Percentiles rank a stretch among this genome's conserved stretches.
These are phyloP conservation scores for Periconia sp. DNA, from an alignment of 2,329 filamentous ascomycete genomes.

Conservation along the genomic window DNA sequence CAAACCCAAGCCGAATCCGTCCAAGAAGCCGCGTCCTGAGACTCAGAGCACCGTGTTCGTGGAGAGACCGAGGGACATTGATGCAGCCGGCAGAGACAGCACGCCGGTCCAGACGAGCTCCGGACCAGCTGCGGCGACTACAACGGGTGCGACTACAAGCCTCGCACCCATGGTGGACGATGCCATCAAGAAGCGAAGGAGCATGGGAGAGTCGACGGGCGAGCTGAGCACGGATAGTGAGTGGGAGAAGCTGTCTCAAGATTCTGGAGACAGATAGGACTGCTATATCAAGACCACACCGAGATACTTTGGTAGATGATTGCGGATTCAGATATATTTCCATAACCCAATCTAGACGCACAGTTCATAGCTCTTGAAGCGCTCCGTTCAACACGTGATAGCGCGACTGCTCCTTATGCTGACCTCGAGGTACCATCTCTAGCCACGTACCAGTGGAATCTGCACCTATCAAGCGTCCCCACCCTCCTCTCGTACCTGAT, in stretches of 20 bases:
- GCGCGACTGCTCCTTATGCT: slow-evolving; percentile 2
- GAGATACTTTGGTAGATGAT: slow-evolving; percentile 9
- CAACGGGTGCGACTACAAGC: slow-evolving; percentile 36
- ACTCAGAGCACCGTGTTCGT: slow-evolving; percentile 45
- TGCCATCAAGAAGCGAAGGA: slow-evolving; percentile 53
- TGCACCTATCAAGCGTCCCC: too few species aligned
- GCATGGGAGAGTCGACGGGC: slow-evolving; percentile 56
- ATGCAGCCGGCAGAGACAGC: slow-evolving; percentile 13
- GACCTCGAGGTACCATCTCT: slow-evolving; percentile 4
- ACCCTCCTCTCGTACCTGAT: too few species aligned
- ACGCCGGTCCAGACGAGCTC: slow-evolving; percentile 23
- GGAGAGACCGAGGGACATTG: slow-evolving; percentile 28
- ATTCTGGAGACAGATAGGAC: slow-evolving; percentile 40
- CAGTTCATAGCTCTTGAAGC: slow-evolving; percentile 3
- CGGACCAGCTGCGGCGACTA: slow-evolving; percentile 26
- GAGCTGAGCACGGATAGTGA: slow-evolving; percentile 87
- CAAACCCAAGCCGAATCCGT: slow-evolving; percentile 19
- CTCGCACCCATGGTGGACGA: slow-evolving; percentile 39
- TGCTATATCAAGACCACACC: slow-evolving; percentile 14
- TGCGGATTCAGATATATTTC: slow-evolving; percentile 5
- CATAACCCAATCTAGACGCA: slow-evolving; percentile 10
- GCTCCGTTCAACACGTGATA: slow-evolving; percentile 3
- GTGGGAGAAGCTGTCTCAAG: slow-evolving; percentile 88
- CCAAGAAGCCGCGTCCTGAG: slow-evolving; percentile 26
- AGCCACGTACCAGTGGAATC: too few species aligned